Percentiles rank a stretch among this genome's conserved stretches.
phyloP scores from a whole-genome alignment of 129 eudicot species.

The Calendula officinalis region DNA sequence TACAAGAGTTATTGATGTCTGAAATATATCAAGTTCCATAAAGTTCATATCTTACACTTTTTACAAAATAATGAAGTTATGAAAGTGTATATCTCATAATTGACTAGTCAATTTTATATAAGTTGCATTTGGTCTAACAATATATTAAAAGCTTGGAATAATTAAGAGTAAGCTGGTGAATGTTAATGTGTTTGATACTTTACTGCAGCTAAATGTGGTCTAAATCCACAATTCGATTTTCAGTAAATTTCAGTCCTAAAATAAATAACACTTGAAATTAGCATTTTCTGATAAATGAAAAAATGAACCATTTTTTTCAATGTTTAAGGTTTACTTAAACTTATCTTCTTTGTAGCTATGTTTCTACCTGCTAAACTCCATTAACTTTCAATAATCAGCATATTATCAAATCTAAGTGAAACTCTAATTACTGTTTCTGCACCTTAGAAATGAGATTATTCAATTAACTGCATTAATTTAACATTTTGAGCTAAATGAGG shows the following conservation, averaged over 20 bases:
- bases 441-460: not conserved
- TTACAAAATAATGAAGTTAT: not conserved
- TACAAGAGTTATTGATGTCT: constrained; percentile 1
- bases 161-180: constrained; percentile 4
- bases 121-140: not conserved
- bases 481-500: too few species aligned
- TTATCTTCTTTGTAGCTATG: not conserved
- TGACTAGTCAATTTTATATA: not conserved
- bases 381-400: not conserved
- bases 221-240: too few species aligned
- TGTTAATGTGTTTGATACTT: not conserved
- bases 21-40: not conserved
- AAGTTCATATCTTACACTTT: constrained; percentile 7
- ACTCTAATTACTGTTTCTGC: not conserved
- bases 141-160: not conserved
- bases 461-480: too few species aligned
- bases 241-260: too few species aligned
- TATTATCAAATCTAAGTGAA: not conserved
- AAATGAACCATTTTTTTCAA: constrained; percentile 1
- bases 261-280: too few species aligned
- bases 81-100: not conserved
- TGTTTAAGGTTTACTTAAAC: too few species aligned
- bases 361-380: not conserved
- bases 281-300: too few species aligned
- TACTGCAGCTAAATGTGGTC: too few species aligned